Base-by-base conservation (phyloP, 139 green algal genomes). In the Tetraselmis chui region DNA sequence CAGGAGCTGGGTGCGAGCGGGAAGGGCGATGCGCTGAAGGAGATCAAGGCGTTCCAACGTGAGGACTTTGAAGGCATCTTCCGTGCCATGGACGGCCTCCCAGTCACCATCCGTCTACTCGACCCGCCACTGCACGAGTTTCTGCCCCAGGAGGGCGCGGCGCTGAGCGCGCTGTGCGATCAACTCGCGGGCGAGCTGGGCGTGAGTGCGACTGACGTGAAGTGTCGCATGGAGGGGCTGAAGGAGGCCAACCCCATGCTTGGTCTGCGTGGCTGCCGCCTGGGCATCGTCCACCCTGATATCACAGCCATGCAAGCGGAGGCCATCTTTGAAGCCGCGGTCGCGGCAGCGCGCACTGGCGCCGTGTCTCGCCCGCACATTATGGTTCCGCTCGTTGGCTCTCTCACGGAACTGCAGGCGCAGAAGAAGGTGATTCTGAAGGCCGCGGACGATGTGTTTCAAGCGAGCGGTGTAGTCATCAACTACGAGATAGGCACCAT, bases 61-160 rank as follows among this genome's bases (percentile, higher is more conserved):
- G 76, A 90, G 76, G 93, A 97, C 87, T 96, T 97, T 85, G 86
- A 93, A 85, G 93, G 91, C 75, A 95, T 97, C 81, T 95, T 98
- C 76, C 27, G 74, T 0, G 94, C 94, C 75, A 96, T 96, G 91
- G 87, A 93, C 79, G 94, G 94, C 32, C 81, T 93, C 67, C 95
- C 95, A 0, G 94, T 98, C 28, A 98, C 94, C 75, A 92, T 98
- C 76, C 91, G 95, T 1, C 90, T 98, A 85, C 91, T 98, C 79
- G 95, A 98, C 87, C 95, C 95, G 0, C 95, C 95, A 1, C 92
- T 98, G 85, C 95, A 98, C 86, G 95, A 98, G 92, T 98, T 98
- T 87, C 84, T 98, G 82, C 95, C 95, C 1, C 86, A 96, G 79
- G 90, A 83, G 76, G 90, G 90, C 27, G 81, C 86, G 18, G 91